A percentile compares a stretch with the other conserved stretches of the same genome.
Evolutionary conservation across 1,284 basidiomycete species (phyloP).

Genomic region (Gomphus bonarii): DNA sequence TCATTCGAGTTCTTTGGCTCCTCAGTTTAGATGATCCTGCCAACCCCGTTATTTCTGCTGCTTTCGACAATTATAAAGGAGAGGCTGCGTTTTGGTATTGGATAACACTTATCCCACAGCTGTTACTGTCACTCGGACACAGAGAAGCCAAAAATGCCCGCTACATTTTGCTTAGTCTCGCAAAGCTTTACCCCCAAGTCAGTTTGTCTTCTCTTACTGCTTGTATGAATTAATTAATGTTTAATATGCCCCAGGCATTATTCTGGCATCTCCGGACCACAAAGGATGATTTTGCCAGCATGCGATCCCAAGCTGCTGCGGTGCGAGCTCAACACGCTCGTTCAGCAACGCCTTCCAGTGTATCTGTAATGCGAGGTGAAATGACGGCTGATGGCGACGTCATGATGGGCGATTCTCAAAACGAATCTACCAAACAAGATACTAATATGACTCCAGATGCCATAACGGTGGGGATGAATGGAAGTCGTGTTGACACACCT

Average conservation of each 20-base stretch:
- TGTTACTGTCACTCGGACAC: constrained; percentile 85
- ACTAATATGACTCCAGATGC: constrained; percentile 10
- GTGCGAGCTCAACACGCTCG: constrained; percentile 19
- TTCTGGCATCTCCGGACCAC: constrained; percentile 94
- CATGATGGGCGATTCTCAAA: constrained; percentile 4
- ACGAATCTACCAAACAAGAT: constrained; percentile 10
- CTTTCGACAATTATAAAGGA: constrained; percentile 95
- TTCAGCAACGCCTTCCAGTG: constrained; percentile 9
- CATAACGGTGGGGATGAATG: neutral
- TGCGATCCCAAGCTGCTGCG: constrained; percentile 32
- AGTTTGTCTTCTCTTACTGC: constrained; percentile 18
- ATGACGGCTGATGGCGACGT: constrained; percentile 9
- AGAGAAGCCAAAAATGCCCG: constrained; percentile 91
- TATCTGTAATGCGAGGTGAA: constrained; percentile 15
- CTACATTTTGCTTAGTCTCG: constrained; percentile 82
- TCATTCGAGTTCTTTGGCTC: constrained; percentile 94
- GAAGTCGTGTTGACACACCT: neutral
- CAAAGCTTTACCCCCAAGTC: constrained; percentile 91
- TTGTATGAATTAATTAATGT: neutral
- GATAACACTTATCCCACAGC: constrained; percentile 95
- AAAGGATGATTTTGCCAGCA: constrained; percentile 75
- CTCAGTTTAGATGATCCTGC: constrained; percentile 83
- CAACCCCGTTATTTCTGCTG: constrained; percentile 63
- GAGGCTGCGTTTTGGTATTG: constrained; percentile 98
- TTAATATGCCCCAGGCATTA: constrained; percentile 52